Evolutionary conservation across 129 eudicot genomes (phyloP), one percentile per base, ranked within the genome.

Genomic region (Rutidosis leptorrhynchoides): DNA sequence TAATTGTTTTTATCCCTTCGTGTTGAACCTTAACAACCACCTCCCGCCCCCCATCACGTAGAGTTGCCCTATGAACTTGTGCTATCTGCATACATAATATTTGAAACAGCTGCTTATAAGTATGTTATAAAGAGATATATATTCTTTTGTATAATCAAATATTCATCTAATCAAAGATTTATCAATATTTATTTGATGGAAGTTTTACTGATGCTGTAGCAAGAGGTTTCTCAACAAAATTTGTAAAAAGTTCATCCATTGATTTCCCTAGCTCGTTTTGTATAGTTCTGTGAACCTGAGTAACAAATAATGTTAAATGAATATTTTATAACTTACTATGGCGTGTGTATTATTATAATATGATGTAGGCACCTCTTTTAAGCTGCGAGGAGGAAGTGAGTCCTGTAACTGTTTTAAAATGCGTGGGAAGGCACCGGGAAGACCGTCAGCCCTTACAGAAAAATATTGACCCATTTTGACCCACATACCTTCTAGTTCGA

Each of bases 11-110:
- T 70, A 91, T 85, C 56, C 95, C 97, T 35, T 91, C 85, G 30
- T 91, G 97, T 74, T 91, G 97, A 77, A 91, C 97, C 81, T 91
- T 91, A 53, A 91, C 87, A 64, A 91, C 97, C 62, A 91, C 96
- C 68, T 87, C 90, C 72, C 72, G 81, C 43, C 97, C 94, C 43
- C 97, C 94, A 65, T 91, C 91, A 62, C 60, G 71, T 62, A 87
- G 69, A 51, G 96, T 87, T 56, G 97, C 97, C 4, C 95, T 87
- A 80, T 91, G 97, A 77, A 91, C 97, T 78, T 91, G 97, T 54
- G 97, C 97, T 70, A 91, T 91, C 97, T 91, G 81, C 58, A 69
- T 24, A 57, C 32, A 19, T 54, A 11, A 61, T 7, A 5, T n/a
- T 56, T 45, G 60, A 67, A 33, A 43, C 17, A 43, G 4, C 25